These are phyloP conservation scores for Thielaviopsis ethacetica DNA, from an alignment of 2,329 filamentous ascomycete species.

Conservation along the genomic window DNA sequence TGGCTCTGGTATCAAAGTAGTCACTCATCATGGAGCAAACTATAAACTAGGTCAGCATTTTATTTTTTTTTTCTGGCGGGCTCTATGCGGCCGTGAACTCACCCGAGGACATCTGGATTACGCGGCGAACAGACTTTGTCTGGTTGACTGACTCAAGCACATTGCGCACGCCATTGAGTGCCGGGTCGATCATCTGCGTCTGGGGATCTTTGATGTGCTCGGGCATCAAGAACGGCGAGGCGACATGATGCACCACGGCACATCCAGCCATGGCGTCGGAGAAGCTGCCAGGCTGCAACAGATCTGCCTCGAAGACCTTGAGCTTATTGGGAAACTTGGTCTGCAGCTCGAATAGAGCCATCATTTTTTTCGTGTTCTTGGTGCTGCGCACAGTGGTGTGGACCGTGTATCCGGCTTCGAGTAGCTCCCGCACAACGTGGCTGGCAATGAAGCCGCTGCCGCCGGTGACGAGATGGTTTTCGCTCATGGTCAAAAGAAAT, in stretches of 20 bases:
- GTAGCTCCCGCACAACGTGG: conserved; percentile 14
- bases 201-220: conserved; percentile 9
- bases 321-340: conserved; percentile 13
- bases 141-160: conserved; percentile 12
- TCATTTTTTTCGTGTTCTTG: conserved; percentile 12
- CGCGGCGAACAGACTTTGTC: conserved; percentile 13
- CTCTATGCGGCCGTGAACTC: background rate
- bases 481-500: background rate
- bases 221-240: conserved; percentile 18
- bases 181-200: conserved; percentile 13
- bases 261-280: conserved; percentile 17
- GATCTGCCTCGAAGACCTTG: conserved; percentile 18
- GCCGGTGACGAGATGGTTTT: conserved; percentile 15
- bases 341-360: conserved; percentile 14
- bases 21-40: conserved; percentile 3
- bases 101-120: conserved; percentile 13
- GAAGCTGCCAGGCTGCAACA: conserved; percentile 18
- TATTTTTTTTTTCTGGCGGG: too few relatives aligned
- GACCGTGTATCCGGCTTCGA: conserved; percentile 13
- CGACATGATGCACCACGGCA: conserved; percentile 20
- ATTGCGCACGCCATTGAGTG: conserved; percentile 14
- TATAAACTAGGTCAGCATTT: background rate
- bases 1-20: conserved; percentile 1
- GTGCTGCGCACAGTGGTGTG: conserved; percentile 13
- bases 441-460: conserved; percentile 16